Evolutionary conservation across 1,284 basidiomycete genomes (phyloP).

Genomic region (Apiotrichum mycotoxinovorans): DNA sequence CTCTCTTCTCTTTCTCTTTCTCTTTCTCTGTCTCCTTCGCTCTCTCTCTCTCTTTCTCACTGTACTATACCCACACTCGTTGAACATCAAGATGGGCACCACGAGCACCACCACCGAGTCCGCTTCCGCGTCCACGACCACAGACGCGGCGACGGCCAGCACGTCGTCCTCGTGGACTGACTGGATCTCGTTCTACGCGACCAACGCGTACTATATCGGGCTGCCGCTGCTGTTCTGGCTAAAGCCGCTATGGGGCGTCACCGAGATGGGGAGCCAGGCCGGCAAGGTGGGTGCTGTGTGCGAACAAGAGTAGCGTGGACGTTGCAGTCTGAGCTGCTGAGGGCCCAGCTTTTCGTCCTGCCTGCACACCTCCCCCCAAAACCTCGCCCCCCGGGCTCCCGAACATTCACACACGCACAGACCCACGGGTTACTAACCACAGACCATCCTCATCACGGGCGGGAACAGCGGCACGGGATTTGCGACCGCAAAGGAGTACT

Average conservation of each 20-base stretch:
- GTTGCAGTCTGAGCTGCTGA: too few species aligned
- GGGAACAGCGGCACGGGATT: slow-evolving; percentile 44
- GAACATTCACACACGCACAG: too few species aligned
- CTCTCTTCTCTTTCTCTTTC: background rate
- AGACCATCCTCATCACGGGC: slow-evolving; percentile 42
- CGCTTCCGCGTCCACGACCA: background rate
- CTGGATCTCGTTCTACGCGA: slow-evolving; percentile 3
- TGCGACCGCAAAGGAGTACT: slow-evolving; percentile 49
- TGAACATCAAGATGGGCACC: background rate
- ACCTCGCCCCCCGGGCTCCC: too few species aligned
- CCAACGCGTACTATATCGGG: background rate
- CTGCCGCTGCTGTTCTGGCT: slow-evolving; percentile 8
- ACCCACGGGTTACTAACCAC: too few species aligned
- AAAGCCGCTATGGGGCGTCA: slow-evolving; percentile 1
- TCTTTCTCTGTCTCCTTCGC: background rate
- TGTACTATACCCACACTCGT: background rate
- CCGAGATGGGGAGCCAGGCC: background rate
- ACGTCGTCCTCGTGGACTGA: background rate
- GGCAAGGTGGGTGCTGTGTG: slow-evolving; percentile 6
- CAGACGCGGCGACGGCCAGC: background rate
- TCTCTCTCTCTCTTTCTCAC: background rate
- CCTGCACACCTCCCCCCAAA: too few species aligned
- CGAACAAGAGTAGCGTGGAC: too few species aligned
- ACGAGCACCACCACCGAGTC: background rate
- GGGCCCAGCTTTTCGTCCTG: too few species aligned